Percentiles rank a stretch among this genome's conserved stretches.
phyloP scores from a whole-genome alignment of 495 filamentous ascomycete genomes.

The Neurospora pannonica region DNA sequence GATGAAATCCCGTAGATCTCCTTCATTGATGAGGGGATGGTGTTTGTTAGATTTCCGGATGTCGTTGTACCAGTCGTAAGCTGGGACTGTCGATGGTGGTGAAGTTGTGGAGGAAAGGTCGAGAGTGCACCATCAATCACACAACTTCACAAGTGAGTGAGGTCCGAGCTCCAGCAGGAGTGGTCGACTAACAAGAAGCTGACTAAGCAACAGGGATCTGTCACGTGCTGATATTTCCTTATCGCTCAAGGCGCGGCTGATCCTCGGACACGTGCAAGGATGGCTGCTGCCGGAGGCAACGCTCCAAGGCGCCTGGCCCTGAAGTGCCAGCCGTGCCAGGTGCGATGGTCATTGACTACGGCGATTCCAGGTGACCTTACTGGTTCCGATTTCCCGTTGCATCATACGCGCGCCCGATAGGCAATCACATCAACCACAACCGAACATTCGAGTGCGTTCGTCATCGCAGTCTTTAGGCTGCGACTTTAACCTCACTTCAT shows the following conservation, averaged over 20 bases:
- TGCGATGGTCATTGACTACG: not conserved
- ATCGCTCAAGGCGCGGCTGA: not conserved
- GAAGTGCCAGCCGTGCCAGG: not conserved
- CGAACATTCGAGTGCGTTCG: not conserved
- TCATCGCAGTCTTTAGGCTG: not conserved
- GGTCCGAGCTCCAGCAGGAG: not conserved
- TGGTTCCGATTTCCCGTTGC: slow-evolving; percentile 10
- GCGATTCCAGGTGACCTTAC: slow-evolving; percentile 3
- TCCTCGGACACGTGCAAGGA: not conserved
- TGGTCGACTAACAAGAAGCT: not conserved
- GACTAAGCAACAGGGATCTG: not conserved
- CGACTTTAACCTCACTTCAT: not conserved
- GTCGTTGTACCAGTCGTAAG: not conserved
- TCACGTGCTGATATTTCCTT: not conserved
- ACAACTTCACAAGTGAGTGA: not conserved
- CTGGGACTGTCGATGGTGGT: not conserved
- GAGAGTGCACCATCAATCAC: not conserved
- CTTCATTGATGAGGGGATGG: not conserved
- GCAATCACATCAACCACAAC: slow-evolving; percentile 11
- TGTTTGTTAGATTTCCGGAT: not conserved
- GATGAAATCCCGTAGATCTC: not conserved
- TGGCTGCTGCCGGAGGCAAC: not conserved
- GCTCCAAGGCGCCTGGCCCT: not conserved
- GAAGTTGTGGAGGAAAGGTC: not conserved
- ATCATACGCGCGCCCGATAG: slow-evolving; percentile 18